Conservation (phyloP, 257 asterid species). For the Solanum ahanhuiri region DNA sequence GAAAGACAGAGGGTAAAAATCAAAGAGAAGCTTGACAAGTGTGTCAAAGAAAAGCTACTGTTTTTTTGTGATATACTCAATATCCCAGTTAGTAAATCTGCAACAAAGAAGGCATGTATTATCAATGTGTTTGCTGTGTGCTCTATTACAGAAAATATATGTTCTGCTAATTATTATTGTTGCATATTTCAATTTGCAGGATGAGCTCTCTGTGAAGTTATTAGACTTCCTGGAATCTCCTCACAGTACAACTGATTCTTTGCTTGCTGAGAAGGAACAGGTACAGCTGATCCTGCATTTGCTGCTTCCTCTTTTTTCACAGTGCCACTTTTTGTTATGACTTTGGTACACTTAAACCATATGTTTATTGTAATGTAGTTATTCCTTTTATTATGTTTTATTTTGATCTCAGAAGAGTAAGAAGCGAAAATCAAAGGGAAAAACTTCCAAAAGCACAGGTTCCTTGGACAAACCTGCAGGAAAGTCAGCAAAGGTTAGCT, state of each 20-base stretch:
- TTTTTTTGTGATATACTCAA: slow-evolving; percentile 78
- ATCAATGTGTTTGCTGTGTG: background rate
- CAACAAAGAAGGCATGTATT: slow-evolving; percentile 53
- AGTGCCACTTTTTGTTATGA: background rate
- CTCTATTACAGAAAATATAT: background rate
- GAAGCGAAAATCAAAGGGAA: slow-evolving; percentile 37
- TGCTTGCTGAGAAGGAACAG: slow-evolving; percentile 78
- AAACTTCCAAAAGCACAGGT: slow-evolving; percentile 36
- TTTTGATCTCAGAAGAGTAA: slow-evolving; percentile 29
- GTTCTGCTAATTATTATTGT: background rate
- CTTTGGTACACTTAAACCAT: background rate
- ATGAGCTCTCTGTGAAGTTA: slow-evolving; percentile 64
- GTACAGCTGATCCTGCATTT: slow-evolving; percentile 10
- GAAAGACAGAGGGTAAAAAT: slow-evolving; percentile 64
- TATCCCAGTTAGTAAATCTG: slow-evolving; percentile 42
- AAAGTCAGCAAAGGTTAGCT: slow-evolving; percentile 46
- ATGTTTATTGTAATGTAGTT: background rate
- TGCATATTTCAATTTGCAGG: slow-evolving; percentile 31
- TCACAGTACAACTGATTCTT: slow-evolving; percentile 64
- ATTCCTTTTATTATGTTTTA: background rate
- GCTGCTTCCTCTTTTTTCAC: background rate
- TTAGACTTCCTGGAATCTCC: slow-evolving; percentile 87
- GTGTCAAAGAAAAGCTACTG: slow-evolving; percentile 75
- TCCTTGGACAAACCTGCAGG: slow-evolving; percentile 23
- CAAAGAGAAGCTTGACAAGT: slow-evolving; percentile 79